These are phyloP conservation scores for Fusarium nematophilum DNA, from an alignment of 2,329 filamentous ascomycete genomes.

Conservation along the genomic window DNA sequence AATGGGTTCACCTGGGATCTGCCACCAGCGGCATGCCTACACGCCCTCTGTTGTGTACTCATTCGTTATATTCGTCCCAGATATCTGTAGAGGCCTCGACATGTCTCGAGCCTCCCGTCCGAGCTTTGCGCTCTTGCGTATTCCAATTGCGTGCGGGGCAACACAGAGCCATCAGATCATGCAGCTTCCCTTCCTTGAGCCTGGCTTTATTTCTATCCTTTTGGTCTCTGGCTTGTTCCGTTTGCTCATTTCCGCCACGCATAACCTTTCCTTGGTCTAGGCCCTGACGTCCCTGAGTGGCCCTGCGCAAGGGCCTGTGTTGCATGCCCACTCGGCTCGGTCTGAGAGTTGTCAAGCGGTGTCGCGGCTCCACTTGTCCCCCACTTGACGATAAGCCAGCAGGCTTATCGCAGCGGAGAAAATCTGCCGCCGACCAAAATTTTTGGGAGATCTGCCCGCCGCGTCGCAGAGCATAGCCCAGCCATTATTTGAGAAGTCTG, in stretches of 20 bases:
- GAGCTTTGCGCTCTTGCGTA: too few relatives aligned
- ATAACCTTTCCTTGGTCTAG: slow-evolving; percentile 10
- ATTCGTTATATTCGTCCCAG: too few relatives aligned
- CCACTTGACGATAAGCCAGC: slow-evolving; percentile 44
- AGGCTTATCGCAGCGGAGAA: slow-evolving; percentile 47
- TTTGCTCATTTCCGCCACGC: not conserved
- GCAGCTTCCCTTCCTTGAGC: not conserved
- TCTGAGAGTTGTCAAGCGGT: slow-evolving; percentile 31
- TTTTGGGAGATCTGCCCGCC: slow-evolving; percentile 42
- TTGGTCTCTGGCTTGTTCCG: too few relatives aligned
- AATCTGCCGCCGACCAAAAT: slow-evolving; percentile 44
- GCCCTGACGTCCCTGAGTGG: slow-evolving; percentile 9
- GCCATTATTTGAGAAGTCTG: slow-evolving; percentile 25
- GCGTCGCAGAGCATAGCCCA: slow-evolving; percentile 35
- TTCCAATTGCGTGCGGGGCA: too few relatives aligned
- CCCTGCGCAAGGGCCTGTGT: slow-evolving; percentile 6
- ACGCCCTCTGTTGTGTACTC: slow-evolving; percentile 19
- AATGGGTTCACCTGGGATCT: slow-evolving; percentile 2
- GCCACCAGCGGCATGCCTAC: slow-evolving; percentile 11
- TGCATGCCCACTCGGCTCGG: slow-evolving; percentile 17
- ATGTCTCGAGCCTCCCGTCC: too few relatives aligned
- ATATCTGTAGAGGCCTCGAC: too few relatives aligned
- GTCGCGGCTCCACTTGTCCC: slow-evolving; percentile 34
- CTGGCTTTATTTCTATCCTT: not conserved
- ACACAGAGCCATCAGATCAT: slow-evolving; percentile 15